Evolutionary conservation across 345 rosid species (phyloP), one percentile per base, ranked within the genome.

Genomic region (Aquilaria malaccensis): DNA sequence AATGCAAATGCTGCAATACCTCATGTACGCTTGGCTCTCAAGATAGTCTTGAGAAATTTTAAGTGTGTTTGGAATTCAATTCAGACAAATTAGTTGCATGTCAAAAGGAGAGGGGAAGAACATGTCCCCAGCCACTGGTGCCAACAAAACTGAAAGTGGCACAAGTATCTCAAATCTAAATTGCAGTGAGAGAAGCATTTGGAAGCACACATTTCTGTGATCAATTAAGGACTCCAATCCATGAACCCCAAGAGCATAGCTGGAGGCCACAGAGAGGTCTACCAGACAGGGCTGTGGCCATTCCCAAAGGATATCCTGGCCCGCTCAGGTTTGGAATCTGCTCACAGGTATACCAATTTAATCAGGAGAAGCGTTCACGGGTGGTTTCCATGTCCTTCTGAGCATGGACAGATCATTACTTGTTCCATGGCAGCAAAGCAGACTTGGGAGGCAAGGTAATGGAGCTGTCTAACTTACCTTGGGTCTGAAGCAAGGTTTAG

Each of bases 241-340:
- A 22, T 62, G 86, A 80, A 56, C 75, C 82, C 63, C 83, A 80
- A 49, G 82, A 77, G 55, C 78, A 79, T 22, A 68, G 76, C 45
- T 85, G 86, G 88, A 76, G 88, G 69, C 84, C 88, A 70, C 88
- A 83, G 55, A 57, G 92, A 62, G 88, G 88, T 46, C 86, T 83
- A 32, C 86, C 92, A 2, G 92, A 83, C 63, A 84, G 82, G 10
- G 56, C 92, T 0, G 86, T 83, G 12, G 79, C 84, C 1, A 61
- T 83, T 67, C 88, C 83, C 10, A 72, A 81, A 65, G 83, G 22
- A 22, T 22, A 0, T 22, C 84, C 49, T 85, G 92, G 88, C 67
- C 48, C 7, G 10, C 45, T 14, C 43, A 45, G 62, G 33, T 60
- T 50, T 48, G 10, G 11, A 59, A n/a, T 32, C 37, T 56, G 15